Evolutionary conservation across 2,329 filamentous ascomycete species (phyloP).

Genomic region (Fusarium armeniacum): DNA sequence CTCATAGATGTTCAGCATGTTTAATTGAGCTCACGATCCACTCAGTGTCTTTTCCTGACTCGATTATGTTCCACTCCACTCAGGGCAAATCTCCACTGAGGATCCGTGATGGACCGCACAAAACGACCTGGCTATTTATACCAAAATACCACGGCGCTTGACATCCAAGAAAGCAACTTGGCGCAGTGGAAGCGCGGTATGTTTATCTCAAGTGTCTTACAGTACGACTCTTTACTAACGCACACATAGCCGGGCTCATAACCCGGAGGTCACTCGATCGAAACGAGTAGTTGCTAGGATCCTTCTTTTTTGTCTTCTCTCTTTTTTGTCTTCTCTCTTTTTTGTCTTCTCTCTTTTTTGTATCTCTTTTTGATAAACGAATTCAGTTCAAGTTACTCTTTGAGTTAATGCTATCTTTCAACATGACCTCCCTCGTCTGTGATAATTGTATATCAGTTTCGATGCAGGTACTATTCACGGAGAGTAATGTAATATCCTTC

Average conservation of each 20-base stretch:
- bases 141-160: not conserved
- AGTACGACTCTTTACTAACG: constrained; percentile 12
- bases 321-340: constrained; percentile 1
- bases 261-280: constrained; percentile 33
- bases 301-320: constrained; percentile 7
- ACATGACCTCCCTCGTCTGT: not conserved
- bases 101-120: constrained; percentile 6
- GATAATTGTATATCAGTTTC: accelerated
- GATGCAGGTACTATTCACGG: not conserved
- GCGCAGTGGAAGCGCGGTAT: constrained; percentile 34
- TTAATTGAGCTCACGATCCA: not conserved
- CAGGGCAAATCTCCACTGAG: constrained; percentile 24
- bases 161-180: constrained; percentile 27
- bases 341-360: not conserved
- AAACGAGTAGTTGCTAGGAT: constrained; percentile 32
- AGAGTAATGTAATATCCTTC: accelerated
- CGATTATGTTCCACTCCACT: constrained; percentile 2
- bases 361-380: no score
- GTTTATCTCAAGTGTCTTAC: not conserved
- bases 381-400: accelerated
- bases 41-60: not conserved
- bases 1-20: not conserved
- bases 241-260: constrained; percentile 29
- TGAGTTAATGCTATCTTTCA: not conserved
- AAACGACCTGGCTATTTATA: not conserved